Evolutionary conservation across 768 basidiomycete species (phyloP), one percentile per base, ranked within the genome.

Genomic region (Leccinum imitatum): DNA sequence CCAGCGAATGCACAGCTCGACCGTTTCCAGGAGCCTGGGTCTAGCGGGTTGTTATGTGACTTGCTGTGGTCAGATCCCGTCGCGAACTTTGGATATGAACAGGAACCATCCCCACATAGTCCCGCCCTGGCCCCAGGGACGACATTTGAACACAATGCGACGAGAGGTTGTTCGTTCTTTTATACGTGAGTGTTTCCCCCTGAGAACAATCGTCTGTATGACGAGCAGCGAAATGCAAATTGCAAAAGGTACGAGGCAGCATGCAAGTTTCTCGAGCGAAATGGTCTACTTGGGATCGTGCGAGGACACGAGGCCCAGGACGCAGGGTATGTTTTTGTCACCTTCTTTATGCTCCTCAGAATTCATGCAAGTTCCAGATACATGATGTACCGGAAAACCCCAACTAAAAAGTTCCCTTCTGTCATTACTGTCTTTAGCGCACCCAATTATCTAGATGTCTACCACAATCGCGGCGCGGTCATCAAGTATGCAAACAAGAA

Each of bases 341-440:
- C 52, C 15, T 44, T 46, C 5, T 53, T 57, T 15, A 11, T 52
- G 2, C 17, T 19, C 27, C 21, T 25, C 5, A 19, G 37, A 1
- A 50, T 5, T 47, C 53, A 39, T 55, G 13, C 7, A 33, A 6
- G 35, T 19, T 30, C 69, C 64, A 91, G 91, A 46, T 95, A 91
- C 70, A 88, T 90, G 55, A 98, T 98, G 95, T 90, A 93, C 74
- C 86, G 92, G 63, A 95, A 95, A 75, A 97, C 96, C 0, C 91
- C 92, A 50, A 90, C 88, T 41, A 95, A 93, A 69, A 94, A 93
- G 60, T 98, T 98, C 75, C 96, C 96, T 1, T 94, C 93, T 0
- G 94, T 98, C 31, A 98, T 98, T 76, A 98, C 96, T 39, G 93
- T 99, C 64, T 99, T 99, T 78, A 93, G 91, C 15, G 97, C 96